phyloP scores from a whole-genome alignment of 257 asterid genomes.

The Solanum phureja region DNA sequence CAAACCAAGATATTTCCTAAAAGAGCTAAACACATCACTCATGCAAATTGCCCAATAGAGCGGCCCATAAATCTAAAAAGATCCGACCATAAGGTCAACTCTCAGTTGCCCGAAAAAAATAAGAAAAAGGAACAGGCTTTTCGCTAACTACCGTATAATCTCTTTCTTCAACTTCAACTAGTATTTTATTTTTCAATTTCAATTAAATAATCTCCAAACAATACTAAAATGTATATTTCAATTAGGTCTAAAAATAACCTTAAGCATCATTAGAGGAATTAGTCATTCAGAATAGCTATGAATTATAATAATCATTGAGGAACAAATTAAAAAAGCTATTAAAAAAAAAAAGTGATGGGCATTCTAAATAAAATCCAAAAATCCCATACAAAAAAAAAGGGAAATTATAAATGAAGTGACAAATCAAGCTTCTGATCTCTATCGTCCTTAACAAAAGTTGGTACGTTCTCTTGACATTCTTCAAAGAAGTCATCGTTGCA shows the following conservation, averaged over 20 bases:
- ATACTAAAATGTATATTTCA: neutral
- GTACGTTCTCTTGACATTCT: constrained; percentile 1
- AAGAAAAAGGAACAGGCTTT: no score
- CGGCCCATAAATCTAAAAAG: neutral
- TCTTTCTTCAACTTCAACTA: neutral
- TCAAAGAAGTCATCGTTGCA: constrained; percentile 13
- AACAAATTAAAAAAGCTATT: neutral
- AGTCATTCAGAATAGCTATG: neutral
- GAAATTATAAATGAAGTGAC: constrained; percentile 66
- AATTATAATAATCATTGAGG: neutral
- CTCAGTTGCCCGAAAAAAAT: neutral
- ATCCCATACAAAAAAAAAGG: neutral
- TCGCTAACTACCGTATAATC: neutral
- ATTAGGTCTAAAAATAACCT: neutral
- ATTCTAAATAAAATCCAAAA: neutral
- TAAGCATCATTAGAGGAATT: neutral
- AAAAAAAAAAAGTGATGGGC: neutral
- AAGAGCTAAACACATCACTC: neutral
- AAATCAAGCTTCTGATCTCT: constrained; percentile 58
- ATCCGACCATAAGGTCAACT: neutral
- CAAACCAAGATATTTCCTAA: neutral
- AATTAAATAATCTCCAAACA: neutral
- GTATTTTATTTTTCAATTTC: neutral
- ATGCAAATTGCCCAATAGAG: neutral
- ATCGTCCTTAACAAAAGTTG: neutral